Base-by-base conservation (phyloP, 2,329 filamentous ascomycete species). In the Aspergillus sergii region DNA sequence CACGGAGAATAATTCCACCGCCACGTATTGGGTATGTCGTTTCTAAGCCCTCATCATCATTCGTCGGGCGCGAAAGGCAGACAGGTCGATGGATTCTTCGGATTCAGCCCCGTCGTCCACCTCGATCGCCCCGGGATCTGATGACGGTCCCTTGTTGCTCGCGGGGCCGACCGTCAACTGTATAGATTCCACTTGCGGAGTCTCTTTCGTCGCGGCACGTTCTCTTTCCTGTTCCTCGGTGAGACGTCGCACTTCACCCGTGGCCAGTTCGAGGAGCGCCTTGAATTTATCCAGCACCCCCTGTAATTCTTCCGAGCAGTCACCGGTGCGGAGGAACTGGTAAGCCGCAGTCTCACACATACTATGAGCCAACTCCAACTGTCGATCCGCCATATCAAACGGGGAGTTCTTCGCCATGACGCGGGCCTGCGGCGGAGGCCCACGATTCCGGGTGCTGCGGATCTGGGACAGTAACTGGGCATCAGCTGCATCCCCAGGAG, bases 261-360 rank as follows among this genome's bases (percentile, higher is more conserved):
- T 82, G 19, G 89, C 88, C 59, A 87, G 79, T 36, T 86, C 84
- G 57, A 88, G 82, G 1, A 93, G 88, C 60, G 89, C 84, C 10
- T 79, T 79, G 50, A 96, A 85, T 19, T 88, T 86, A 62, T 84
- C 82, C 72, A 88, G 86, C 59, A 94, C 90, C 54, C 88, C 89
- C 30, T 83, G 82, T 45, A 97, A 85, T 76, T 96, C 92, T 21
- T 87, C 85, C n/a, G 83, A 85, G 77, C 94, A 97, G 72, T 95
- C 90, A 12, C 93, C 94, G 59, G 93, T 91, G 28, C 94, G 88
- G n/a, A 97, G 83, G 65, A 95, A 93, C 72, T 96, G 92, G 73
- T 96, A 93, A 0, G 94, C 94, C 3, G 91, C 94, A 59, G 89
- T 89, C 79, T 97, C 94, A 75, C 92, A 96, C 70, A 93, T 86